A percentile compares a stretch with the other conserved stretches of the same genome.
These are phyloP conservation scores for Ramichloridium luteum DNA, from an alignment of 2,329 filamentous ascomycete genomes.

Conservation along the genomic window DNA sequence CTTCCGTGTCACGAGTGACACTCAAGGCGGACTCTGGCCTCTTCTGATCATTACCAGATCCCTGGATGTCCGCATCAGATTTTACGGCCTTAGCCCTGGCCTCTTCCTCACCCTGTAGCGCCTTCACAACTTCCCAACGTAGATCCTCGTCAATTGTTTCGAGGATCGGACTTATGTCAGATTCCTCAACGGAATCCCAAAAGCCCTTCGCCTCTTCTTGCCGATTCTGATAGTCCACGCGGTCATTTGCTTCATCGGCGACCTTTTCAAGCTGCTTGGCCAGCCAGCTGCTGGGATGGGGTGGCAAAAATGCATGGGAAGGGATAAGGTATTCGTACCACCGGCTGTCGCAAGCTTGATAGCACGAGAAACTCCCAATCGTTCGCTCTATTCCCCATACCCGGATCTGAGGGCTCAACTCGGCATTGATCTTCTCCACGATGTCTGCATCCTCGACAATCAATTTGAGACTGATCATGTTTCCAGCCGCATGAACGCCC, in stretches of 20 bases:
- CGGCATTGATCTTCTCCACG: slow-evolving; percentile 78
- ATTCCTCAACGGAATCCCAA: slow-evolving; percentile 73
- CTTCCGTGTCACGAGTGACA: too few species aligned
- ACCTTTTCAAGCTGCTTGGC: slow-evolving; percentile 71
- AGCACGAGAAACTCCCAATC: slow-evolving; percentile 84
- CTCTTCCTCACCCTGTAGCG: slow-evolving; percentile 38
- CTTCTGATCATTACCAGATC: too few species aligned
- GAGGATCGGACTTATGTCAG: slow-evolving; percentile 59
- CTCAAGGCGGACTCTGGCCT: background rate
- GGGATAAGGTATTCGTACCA: slow-evolving; percentile 98
- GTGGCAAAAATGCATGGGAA: slow-evolving; percentile 81
- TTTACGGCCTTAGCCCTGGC: slow-evolving; percentile 22
- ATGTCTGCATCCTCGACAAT: slow-evolving; percentile 87
- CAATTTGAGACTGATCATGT: slow-evolving; percentile 87
- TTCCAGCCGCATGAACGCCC: slow-evolving; percentile 90
- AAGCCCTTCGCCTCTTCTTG: slow-evolving; percentile 70
- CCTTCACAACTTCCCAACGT: slow-evolving; percentile 49
- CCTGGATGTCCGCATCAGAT: slow-evolving; percentile 26
- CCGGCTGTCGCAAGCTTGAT: slow-evolving; percentile 84
- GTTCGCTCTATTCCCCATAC: slow-evolving; percentile 90
- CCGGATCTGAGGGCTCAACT: slow-evolving; percentile 77
- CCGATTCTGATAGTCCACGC: slow-evolving; percentile 54
- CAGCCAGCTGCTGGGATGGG: slow-evolving; percentile 76
- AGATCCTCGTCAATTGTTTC: slow-evolving; percentile 50
- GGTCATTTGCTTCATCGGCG: slow-evolving; percentile 59